Conservation (phyloP, 257 asterid species). For the Gentiana dahurica region DNA sequence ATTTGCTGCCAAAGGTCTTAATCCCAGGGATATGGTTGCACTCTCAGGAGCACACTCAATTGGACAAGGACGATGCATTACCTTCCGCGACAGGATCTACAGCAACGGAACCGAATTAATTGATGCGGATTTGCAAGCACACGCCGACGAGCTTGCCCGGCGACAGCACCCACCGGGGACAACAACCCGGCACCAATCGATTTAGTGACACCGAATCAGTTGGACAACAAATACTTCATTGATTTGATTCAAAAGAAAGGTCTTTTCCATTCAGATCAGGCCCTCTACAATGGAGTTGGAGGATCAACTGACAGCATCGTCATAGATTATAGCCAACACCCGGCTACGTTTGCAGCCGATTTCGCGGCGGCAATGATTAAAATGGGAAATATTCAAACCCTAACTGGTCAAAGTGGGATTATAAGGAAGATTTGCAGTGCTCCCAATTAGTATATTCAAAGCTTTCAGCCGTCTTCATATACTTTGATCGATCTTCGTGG, state of each 20-base stretch:
- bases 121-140: conserved; percentile 28
- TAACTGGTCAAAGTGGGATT: conserved; percentile 20
- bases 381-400: conserved; percentile 22
- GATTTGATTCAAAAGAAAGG: conserved; percentile 15
- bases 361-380: conserved; percentile 20
- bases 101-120: conserved; percentile 19
- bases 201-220: conserved; percentile 17
- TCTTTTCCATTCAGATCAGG: conserved; percentile 21
- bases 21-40: too few relatives aligned
- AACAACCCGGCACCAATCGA: conserved; percentile 21
- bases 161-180: conserved; percentile 5
- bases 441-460: conserved; percentile 4
- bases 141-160: conserved; percentile 16
- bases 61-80: conserved; percentile 22
- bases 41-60: conserved; percentile 17
- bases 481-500: too few relatives aligned
- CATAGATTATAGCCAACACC: conserved; percentile 9
- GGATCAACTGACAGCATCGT: conserved; percentile 13
- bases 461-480: too few relatives aligned
- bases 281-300: conserved; percentile 10
- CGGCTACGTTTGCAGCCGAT: conserved; percentile 3
- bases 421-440: conserved; percentile 22
- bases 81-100: conserved; percentile 15
- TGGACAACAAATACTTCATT: conserved; percentile 16
- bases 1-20: too few relatives aligned